Base-by-base conservation (phyloP, 306 rosid genomes). In the Parietaria judaica region DNA sequence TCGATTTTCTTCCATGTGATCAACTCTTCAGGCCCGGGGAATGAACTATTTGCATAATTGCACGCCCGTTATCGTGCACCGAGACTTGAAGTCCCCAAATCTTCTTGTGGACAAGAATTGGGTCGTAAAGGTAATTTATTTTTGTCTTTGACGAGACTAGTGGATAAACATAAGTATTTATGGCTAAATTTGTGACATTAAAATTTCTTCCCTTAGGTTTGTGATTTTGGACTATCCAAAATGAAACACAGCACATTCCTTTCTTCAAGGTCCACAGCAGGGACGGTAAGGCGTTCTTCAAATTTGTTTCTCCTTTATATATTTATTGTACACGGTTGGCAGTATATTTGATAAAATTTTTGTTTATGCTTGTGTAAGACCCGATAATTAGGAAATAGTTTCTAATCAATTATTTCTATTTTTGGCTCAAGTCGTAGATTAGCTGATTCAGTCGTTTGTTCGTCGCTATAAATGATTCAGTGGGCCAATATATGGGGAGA, bases 251-350 rank as follows among this genome's bases (percentile, higher is more conserved):
- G 97, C 66, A 94, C 99, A 45, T 94, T 84, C 77, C 97, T 94
- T 59, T 94, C 99, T 78, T 88, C 99, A 54, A 84, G 95, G 77
- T 94, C 99, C 48, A 84, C 99, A 13, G 97, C 99, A 11, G 99
- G 99, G 73, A 94, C 99, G 44, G 99, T 94, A 81, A 79, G 90
- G 70, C 61, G 61, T 15, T 56, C 58, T 34, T 23, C 12, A 9
- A 56, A 8, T 56, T 56, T 41, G 45, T 5, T 41, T 23, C 31
- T 23, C 31, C 31, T 23, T 23, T 2, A 23, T 23, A 1, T 1
- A 23, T 23, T 23, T 23, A 23, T 23, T 23, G 31, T 23, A 23
- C 1, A 23, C 31, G 2, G 2, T 23, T 23, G 31, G 31, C 31
- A 23, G 31, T 23, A 23, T 23, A 23, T 23, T 23, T 23, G 31